Base-by-base conservation (phyloP, 2,329 filamentous ascomycete species). In the Metarhizium sp. region DNA sequence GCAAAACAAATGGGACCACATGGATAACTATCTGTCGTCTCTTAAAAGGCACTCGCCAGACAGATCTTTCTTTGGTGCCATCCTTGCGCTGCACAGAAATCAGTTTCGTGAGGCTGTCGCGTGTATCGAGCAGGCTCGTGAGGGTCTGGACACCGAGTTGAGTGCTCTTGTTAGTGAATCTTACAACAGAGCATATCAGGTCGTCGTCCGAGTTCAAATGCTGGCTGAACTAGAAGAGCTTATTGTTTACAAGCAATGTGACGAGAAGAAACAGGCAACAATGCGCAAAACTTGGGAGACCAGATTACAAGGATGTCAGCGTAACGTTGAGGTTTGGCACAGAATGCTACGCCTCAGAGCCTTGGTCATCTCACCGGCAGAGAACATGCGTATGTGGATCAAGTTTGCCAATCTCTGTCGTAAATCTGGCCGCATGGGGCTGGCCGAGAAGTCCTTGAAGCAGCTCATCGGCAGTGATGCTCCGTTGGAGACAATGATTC, bases 371-470 rank as follows among this genome's bases (percentile, higher is more conserved):
- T 86, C 86, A 0, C 92, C 95, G 0, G 84, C 84, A 38, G 92
- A 99, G 69, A 96, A 96, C 65, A 90, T 95, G 78, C 89, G 95
- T 65, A 99, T 99, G 91, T 96, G 92, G 85, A 97, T 99, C 76
- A 99, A 99, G 69, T 99, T 96, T 69, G 90, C 94, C 64, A 99
- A 97, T 64, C 82, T 99, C 6, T 99, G 95, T 71, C 88, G 95
- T 64, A 99, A 99, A 71, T 96, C 92, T 48, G 88, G 90, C 56
- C 87, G 94, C 34, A 92, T 92, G 79, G 92, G 94, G 10, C 81
- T 99, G 51, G 94, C 94, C 1, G 94, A 99, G 73, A 95, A 96
- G 73, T 95, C 92, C 11, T 76, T 99, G 53, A 92, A 94, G 68
- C 90, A 90, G 58, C 78, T 99, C n/a, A 87, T 96, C 55, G 88